phyloP scores from a whole-genome alignment of 495 filamentous ascomycete species.

The Annulohypoxylon moriforme region DNA sequence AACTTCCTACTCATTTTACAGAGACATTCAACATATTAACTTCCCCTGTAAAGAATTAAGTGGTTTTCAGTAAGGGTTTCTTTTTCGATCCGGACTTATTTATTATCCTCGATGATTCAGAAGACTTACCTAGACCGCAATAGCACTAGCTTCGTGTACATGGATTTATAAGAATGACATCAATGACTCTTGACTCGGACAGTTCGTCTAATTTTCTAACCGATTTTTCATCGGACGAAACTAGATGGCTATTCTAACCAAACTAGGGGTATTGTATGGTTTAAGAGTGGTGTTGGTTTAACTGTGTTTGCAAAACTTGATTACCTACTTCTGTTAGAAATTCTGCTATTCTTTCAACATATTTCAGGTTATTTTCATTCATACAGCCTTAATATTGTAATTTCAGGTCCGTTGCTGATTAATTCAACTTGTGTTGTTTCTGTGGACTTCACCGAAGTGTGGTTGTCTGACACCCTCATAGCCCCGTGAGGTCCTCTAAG shows the following conservation, averaged over 20 bases:
- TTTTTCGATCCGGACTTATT: not conserved
- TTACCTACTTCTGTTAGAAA: not conserved
- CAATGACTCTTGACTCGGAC: not conserved
- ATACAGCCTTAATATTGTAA: not conserved
- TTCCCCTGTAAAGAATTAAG: too few relatives aligned
- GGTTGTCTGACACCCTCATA: not conserved
- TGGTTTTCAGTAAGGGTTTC: not conserved
- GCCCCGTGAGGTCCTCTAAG: not conserved
- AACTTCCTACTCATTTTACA: too few relatives aligned
- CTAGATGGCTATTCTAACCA: not conserved
- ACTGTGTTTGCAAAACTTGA: not conserved
- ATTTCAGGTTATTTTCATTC: not conserved
- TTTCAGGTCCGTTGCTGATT: not conserved
- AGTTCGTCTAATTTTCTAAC: not conserved
- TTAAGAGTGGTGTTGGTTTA: not conserved
- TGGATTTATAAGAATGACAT: not conserved
- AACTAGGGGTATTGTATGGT: not conserved
- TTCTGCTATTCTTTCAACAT: not conserved
- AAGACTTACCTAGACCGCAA: slow-evolving; percentile 3
- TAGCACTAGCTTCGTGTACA: not conserved
- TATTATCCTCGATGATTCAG: not conserved
- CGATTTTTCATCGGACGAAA: not conserved
- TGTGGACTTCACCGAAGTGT: not conserved
- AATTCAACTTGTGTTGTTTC: not conserved
- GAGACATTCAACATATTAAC: too few relatives aligned